Evolutionary conservation across 805 yeast genomes (phyloP).

Genomic region (Teunomyces atbi): DNA sequence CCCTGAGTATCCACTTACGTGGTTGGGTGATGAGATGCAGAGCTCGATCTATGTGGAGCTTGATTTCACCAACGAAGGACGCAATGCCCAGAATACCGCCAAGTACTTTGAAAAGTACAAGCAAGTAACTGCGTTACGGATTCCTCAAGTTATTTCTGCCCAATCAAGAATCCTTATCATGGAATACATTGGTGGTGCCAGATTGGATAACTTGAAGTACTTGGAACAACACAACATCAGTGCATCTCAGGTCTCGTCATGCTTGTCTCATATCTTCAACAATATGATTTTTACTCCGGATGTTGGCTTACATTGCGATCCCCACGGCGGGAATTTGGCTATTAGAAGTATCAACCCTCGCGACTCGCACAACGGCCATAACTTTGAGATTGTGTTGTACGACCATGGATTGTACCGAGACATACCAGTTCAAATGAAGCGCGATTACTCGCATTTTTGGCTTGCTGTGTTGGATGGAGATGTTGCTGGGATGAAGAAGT

Average conservation of each 20-base stretch:
- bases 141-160: slow-evolving; percentile 72
- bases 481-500: slow-evolving; percentile 60
- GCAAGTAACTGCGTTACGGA: slow-evolving; percentile 67
- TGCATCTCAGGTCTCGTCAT: slow-evolving; percentile 74
- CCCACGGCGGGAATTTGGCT: slow-evolving; percentile 96
- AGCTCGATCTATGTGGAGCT: slow-evolving; percentile 86
- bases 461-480: slow-evolving; percentile 76
- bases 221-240: slow-evolving; percentile 64
- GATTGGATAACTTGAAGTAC: slow-evolving; percentile 74
- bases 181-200: slow-evolving; percentile 82
- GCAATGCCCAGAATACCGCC: slow-evolving; percentile 70
- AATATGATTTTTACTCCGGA: slow-evolving; percentile 93
- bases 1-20: slow-evolving; percentile 89
- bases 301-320: slow-evolving; percentile 94
- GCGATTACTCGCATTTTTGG: slow-evolving; percentile 92
- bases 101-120: slow-evolving; percentile 59
- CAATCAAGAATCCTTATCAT: slow-evolving; percentile 72
- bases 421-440: slow-evolving; percentile 71
- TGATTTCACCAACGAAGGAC: slow-evolving; percentile 84
- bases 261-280: slow-evolving; percentile 88
- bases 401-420: slow-evolving; percentile 94
- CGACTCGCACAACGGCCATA: slow-evolving; percentile 45
- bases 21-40: slow-evolving; percentile 95
- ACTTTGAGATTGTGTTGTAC: slow-evolving; percentile 87
- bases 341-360: slow-evolving; percentile 45